Conservation (phyloP, 106 monocot species). For the Acorus gramineus region DNA sequence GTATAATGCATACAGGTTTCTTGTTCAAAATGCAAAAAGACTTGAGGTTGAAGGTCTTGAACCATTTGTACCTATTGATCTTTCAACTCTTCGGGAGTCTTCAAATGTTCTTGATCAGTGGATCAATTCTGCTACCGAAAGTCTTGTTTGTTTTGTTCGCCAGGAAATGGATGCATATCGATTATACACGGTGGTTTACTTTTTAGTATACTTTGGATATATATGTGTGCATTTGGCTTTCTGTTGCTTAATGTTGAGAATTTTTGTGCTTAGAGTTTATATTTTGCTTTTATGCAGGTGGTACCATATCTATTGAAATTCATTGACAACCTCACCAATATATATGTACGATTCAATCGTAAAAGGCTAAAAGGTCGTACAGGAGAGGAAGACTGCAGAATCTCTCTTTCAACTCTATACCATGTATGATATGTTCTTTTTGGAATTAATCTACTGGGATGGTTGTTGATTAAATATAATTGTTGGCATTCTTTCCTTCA, state of each 20-base stretch:
- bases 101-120: constrained; percentile 97
- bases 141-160: constrained; percentile 86
- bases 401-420: constrained; percentile 88
- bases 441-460: too few species aligned
- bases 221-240: too few species aligned
- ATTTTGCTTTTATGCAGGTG: constrained; percentile 35
- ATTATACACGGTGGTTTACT: constrained; percentile 61
- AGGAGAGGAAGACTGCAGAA: constrained; percentile 87
- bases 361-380: constrained; percentile 96
- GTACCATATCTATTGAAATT: constrained; percentile 94
- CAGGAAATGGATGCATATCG: constrained; percentile 99
- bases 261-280: neutral
- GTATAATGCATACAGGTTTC: constrained; percentile 99
- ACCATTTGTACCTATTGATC: constrained; percentile 64
- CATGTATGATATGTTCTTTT: constrained; percentile 44
- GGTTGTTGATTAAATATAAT: too few species aligned
- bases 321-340: constrained; percentile 92
- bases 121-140: constrained; percentile 98
- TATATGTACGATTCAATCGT: constrained; percentile 96
- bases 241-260: too few species aligned
- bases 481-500: too few species aligned
- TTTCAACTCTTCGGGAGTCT: constrained; percentile 37
- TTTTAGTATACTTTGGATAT: neutral
- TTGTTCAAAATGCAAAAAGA: constrained; percentile 95
- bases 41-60: constrained; percentile 66